Base-by-base conservation (phyloP, 768 basidiomycete species). In the Mycena venus region DNA sequence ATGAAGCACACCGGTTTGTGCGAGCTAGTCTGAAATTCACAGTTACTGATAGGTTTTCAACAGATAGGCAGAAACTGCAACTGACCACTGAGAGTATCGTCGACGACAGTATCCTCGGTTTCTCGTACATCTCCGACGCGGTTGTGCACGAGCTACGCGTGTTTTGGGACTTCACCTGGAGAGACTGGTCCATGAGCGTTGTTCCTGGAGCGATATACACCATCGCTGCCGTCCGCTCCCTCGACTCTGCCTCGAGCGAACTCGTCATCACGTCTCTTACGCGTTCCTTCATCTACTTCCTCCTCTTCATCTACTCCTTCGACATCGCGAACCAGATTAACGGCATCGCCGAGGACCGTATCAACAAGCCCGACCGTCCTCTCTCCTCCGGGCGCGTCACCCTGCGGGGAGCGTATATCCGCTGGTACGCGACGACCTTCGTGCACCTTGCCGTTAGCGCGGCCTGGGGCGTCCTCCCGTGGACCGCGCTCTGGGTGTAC, bases 271-370 rank as follows among this genome's bases (percentile, higher is more conserved):
- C 27, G 2, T 23, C 65, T 25, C 65, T 75, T 14, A 17, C 10
- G 3, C 69, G 74, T 19, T 75, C 74, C n/a, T 59, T 75, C 32
- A n/a, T 68, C 36, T 71, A 75, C 65, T 75, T 75, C 70, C 40
- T 71, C 27, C 74, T 75, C 34, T 75, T 68, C 65, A 67, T 71
- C 47, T 75, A 75, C 64, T 29, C 40, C 49, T 75, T 75, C 70
- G 69, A 75, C 65, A 70, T 75, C 64, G 74, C 74, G n/a, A 71
- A 75, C 65, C 69, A 75, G 42, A 75, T 75, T 38, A 75, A 66
- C 40, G 74, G 74, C 44, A 49, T 75, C 58, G 69, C 69, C 10
- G 74, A 75, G 59, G 74, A 75, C 25, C 69, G 69, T 17, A 63
- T 75, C 70, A 75, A 75, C 70, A 75, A 75, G 40, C 74, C 74